Evolutionary conservation across 2,329 filamentous ascomycete species (phyloP), one percentile per base, ranked within the genome.

Genomic region (Calonectria ilicicola): DNA sequence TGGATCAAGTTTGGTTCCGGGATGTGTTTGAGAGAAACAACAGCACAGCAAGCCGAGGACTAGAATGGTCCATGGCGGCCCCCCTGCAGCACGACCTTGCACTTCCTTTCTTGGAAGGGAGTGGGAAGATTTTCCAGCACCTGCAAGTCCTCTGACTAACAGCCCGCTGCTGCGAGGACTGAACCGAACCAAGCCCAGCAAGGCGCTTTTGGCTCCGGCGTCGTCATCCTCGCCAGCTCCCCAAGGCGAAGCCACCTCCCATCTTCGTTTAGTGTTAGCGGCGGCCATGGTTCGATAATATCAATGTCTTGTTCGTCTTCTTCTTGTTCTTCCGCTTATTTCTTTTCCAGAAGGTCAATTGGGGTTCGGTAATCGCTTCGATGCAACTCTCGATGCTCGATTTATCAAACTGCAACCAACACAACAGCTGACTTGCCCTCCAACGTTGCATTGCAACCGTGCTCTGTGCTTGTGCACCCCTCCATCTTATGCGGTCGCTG

Each of bases 401-500:
- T 29, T 44, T 27, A 46, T 65, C 12, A 65, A 65, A 32, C 42
- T 51, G 44, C 44, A 51, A 51, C 62, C 62, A 12, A 19, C 44
- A 27, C 62, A 65, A 21, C 42, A 46, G n/a, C n/a, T 42, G n/a
- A 49, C 19, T 44, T 27, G 49, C 65, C 21, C 38, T 44, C 26
- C 27, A 17, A 14, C 23, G 27, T 49, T 27, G 29, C 32, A 53
- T 53, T 23, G 14, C 12, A 42, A 29, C 6, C 29, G 23, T 69
- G 46, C 58, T 44, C 29, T 64, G 23, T 53, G 42, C 47, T 15
- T 44, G 64, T 56, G 53, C 23, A 23, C 42, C 56, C 58, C 38
- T 49, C 53, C 51, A 42, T 19, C 27, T 67, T 60, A 46, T 56
- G 58, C 65, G 58, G 70, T 78, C 68, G 63, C 64, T 72, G 70